Percentiles rank a stretch among this genome's conserved stretches.
phyloP scores from a whole-genome alignment of 768 basidiomycete genomes.

The Galerina sulciceps region DNA sequence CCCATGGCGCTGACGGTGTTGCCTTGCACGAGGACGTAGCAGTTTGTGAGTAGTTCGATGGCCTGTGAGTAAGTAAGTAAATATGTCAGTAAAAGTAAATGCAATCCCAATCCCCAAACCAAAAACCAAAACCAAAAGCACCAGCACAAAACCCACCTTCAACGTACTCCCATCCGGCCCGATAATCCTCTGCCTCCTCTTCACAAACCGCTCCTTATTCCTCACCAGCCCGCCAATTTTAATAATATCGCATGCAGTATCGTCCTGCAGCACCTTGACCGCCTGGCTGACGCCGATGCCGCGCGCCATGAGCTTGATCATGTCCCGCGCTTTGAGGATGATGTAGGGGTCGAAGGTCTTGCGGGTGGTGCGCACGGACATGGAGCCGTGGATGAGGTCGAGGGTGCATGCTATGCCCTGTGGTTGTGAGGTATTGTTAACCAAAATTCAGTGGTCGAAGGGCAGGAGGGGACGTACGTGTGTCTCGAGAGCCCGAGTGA shows the following conservation, averaged over 20 bases:
- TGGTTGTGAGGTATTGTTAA: neutral
- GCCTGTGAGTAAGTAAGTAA: constrained; percentile 55
- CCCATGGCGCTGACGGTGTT: constrained; percentile 99
- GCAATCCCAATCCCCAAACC: neutral
- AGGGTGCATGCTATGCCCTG: constrained; percentile 91
- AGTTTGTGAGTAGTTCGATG: constrained; percentile 93
- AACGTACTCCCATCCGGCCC: constrained; percentile 97
- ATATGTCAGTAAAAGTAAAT: too few relatives aligned
- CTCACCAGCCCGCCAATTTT: constrained; percentile 94
- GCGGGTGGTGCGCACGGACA: constrained; percentile 96
- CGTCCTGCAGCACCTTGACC: constrained; percentile 88
- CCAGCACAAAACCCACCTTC: constrained; percentile 62
- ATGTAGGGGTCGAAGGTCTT: constrained; percentile 98
- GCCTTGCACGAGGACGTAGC: constrained; percentile 97
- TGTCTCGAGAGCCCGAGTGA: constrained; percentile 81
- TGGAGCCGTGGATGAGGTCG: constrained; percentile 94
- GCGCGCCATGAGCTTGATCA: constrained; percentile 93
- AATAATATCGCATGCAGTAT: constrained; percentile 93
- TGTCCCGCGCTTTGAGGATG: constrained; percentile 92
- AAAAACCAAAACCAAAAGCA: neutral
- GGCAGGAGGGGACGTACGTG: constrained; percentile 53
- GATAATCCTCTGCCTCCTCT: constrained; percentile 93
- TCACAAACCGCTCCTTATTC: constrained; percentile 97
- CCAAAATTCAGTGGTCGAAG: neutral
- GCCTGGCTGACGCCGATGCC: constrained; percentile 88